Conservation (phyloP, 2,329 filamentous ascomycete species). For the Nothophaeocryptopus gaeumannii region DNA sequence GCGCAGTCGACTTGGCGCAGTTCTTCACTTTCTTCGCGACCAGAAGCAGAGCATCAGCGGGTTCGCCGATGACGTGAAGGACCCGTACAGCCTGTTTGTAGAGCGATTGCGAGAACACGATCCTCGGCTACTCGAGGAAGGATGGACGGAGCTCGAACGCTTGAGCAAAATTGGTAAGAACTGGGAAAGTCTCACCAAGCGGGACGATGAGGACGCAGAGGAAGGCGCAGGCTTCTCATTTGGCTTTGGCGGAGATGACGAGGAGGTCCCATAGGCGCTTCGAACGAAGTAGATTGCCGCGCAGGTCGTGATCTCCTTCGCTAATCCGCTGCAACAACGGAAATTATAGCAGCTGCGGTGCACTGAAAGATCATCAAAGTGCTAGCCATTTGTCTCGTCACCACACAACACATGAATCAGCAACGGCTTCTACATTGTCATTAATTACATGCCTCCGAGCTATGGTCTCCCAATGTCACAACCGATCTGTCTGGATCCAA, state of each 20-base stretch:
- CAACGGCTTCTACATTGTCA: too few species aligned
- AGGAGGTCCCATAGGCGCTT: constrained; percentile 24
- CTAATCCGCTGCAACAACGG: too few species aligned
- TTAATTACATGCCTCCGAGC: too few species aligned
- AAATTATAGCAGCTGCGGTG: neutral
- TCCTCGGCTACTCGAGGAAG: constrained; percentile 66
- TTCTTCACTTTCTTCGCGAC: constrained; percentile 75
- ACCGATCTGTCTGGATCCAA: too few species aligned
- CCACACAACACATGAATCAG: too few species aligned
- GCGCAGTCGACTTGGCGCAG: constrained; percentile 66
- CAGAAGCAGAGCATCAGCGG: constrained; percentile 84
- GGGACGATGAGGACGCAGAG: constrained; percentile 44
- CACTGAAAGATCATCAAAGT: neutral
- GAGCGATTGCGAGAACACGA: constrained; percentile 61
- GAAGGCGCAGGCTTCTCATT: constrained; percentile 61
- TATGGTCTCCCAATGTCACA: too few species aligned
- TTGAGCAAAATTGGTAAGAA: constrained; percentile 68
- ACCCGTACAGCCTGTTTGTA: constrained; percentile 74
- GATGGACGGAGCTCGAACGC: constrained; percentile 62
- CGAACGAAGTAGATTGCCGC: too few species aligned
- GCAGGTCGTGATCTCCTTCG: too few species aligned
- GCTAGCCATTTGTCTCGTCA: too few species aligned
- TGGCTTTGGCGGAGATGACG: constrained; percentile 57
- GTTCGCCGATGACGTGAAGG: constrained; percentile 67
- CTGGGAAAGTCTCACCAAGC: constrained; percentile 76